Percentiles rank a stretch among this genome's conserved stretches.
phyloP scores from a whole-genome alignment of 805 yeast species.

The Candida namnaoensis region DNA sequence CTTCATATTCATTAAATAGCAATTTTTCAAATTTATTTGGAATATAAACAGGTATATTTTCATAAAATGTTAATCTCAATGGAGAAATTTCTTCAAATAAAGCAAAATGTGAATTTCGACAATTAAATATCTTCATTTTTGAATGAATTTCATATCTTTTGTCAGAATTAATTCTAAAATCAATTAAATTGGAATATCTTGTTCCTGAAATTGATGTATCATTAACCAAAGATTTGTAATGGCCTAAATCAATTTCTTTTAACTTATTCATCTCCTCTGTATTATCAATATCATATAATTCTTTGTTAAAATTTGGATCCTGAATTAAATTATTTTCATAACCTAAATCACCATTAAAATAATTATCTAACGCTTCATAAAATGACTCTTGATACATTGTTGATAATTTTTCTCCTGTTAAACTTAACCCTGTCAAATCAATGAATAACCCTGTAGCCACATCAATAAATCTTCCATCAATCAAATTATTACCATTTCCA shows the following conservation, averaged over 20 bases:
- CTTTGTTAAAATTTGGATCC: constrained; percentile 1
- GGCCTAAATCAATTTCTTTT: background rate
- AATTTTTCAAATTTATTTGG: constrained; percentile 36
- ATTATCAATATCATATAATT: background rate
- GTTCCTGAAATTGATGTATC: too few relatives aligned
- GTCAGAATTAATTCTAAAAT: constrained; percentile 9
- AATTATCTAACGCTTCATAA: too few relatives aligned
- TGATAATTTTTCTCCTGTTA: background rate
- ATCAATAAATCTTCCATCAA: constrained; percentile 69
- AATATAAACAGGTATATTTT: constrained; percentile 51
- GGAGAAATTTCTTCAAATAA: constrained; percentile 41
- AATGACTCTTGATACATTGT: background rate
- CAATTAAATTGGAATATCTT: background rate
- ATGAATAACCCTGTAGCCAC: constrained; percentile 54
- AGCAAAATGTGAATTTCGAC: constrained; percentile 55
- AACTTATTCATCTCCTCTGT: background rate
- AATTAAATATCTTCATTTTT: constrained; percentile 31
- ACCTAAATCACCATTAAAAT: background rate
- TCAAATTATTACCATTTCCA: constrained; percentile 54
- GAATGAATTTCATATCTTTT: constrained; percentile 26
- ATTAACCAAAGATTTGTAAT: too few relatives aligned
- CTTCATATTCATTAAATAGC: constrained; percentile 39
- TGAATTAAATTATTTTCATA: background rate
- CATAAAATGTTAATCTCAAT: constrained; percentile 40
- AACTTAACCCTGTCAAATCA: constrained; percentile 19